Percentiles rank a stretch among this genome's conserved stretches.
These are phyloP conservation scores for Penicillium brevicompactum DNA, from an alignment of 2,329 filamentous ascomycete genomes.

Conservation along the genomic window DNA sequence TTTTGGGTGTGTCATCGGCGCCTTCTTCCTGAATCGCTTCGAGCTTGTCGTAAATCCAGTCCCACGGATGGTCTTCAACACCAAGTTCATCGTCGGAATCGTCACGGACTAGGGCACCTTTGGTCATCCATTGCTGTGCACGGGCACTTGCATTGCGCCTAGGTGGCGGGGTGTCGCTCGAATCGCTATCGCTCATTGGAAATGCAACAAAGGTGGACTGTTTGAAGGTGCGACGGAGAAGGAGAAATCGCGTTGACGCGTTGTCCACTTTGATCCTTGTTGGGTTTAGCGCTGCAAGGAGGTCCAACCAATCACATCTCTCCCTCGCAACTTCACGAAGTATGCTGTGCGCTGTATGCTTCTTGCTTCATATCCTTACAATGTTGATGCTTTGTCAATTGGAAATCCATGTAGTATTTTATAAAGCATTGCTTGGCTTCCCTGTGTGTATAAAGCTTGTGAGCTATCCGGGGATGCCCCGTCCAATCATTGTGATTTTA, in stretches of 20 bases:
- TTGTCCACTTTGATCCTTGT: conserved; percentile 36
- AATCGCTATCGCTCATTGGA: conserved; percentile 15
- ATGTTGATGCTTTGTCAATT: too few species aligned
- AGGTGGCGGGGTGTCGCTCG: conserved; percentile 14
- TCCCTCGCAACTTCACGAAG: neutral
- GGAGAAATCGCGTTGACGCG: conserved; percentile 31
- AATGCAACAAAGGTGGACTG: neutral
- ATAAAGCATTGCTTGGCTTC: too few species aligned
- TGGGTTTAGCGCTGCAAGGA: conserved; percentile 24
- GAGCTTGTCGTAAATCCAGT: conserved; percentile 68
- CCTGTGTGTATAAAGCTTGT: too few species aligned
- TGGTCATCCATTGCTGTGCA: conserved; percentile 55
- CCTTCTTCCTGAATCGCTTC: conserved; percentile 23
- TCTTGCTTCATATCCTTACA: too few species aligned
- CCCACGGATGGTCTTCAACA: conserved; percentile 71
- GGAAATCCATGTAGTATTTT: too few species aligned
- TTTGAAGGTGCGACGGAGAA: conserved; percentile 5
- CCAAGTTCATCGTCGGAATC: conserved; percentile 89
- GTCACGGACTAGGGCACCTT: conserved; percentile 67
- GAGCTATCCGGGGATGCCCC: too few species aligned
- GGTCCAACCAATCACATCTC: conserved; percentile 18
- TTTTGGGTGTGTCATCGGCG: conserved; percentile 15
- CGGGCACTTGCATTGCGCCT: conserved; percentile 35
- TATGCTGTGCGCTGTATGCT: too few species aligned
- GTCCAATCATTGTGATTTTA: too few species aligned